Percentiles rank a stretch among this genome's conserved stretches.
Conservation (phyloP, 2,329 filamentous ascomycete genomes). For the Trichoderma hamatum region DNA sequence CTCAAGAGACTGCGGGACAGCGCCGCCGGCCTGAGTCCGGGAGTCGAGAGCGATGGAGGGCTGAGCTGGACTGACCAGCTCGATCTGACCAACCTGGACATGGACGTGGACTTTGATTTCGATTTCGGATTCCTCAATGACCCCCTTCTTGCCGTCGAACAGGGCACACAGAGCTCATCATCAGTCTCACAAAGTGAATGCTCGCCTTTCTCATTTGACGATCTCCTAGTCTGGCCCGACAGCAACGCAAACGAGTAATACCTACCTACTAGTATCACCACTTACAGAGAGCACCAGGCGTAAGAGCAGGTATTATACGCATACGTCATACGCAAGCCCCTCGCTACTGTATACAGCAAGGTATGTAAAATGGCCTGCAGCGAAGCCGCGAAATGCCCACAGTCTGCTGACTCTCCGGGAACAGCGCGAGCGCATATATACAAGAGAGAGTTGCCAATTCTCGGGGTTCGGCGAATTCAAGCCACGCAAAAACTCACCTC, state of each 20-base stretch:
- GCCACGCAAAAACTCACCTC: not conserved
- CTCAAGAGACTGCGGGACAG: slow-evolving; percentile 17
- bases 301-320: not conserved
- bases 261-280: not conserved
- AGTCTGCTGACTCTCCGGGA: not conserved
- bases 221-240: slow-evolving; percentile 28
- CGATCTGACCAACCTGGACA: slow-evolving; percentile 8
- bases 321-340: not conserved
- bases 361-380: not conserved
- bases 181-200: slow-evolving; percentile 1
- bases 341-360: not conserved
- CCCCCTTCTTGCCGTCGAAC: not conserved
- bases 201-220: slow-evolving; percentile 28
- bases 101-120: slow-evolving; percentile 22
- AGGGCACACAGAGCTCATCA: not conserved
- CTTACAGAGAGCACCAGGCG: not conserved
- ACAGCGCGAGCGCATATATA: not conserved
- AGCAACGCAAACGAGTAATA: not conserved
- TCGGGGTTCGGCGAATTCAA: slow-evolving; percentile 12
- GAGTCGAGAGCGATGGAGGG: not conserved
- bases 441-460: not conserved
- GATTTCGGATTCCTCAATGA: slow-evolving; percentile 20
- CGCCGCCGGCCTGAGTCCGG: not conserved
- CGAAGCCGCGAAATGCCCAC: not conserved
- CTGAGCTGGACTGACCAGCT: slow-evolving; percentile 24